Percentiles rank a stretch among this genome's conserved stretches.
These are phyloP conservation scores for Bryoerythrophyllum caledonicum DNA, from an alignment of 225 moss, liverwort and hornwort genomes.

Conservation along the genomic window DNA sequence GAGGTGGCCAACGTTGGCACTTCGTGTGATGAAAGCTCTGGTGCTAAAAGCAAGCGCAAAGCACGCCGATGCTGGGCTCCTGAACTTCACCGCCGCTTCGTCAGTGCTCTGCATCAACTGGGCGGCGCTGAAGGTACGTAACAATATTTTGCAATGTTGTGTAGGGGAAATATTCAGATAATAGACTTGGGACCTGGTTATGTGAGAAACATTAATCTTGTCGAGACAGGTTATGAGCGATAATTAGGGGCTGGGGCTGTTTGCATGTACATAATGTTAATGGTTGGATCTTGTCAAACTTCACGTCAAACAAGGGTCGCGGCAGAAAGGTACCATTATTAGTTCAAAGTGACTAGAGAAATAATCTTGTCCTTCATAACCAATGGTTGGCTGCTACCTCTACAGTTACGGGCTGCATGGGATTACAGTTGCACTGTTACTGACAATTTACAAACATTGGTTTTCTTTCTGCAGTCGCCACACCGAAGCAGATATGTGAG, in stretches of 20 bases:
- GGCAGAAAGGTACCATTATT: too few species aligned
- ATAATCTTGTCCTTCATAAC: too few species aligned
- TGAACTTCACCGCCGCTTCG: slow-evolving; percentile 91
- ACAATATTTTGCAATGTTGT: neutral
- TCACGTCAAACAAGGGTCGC: too few species aligned
- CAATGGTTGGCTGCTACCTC: too few species aligned
- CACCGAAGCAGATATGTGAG: slow-evolving; percentile 95
- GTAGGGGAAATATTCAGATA: neutral
- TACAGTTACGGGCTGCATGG: too few species aligned
- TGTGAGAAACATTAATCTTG: too few species aligned
- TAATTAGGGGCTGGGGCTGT: too few species aligned
- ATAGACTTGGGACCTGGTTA: neutral
- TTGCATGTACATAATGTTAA: too few species aligned
- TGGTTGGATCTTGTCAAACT: too few species aligned
- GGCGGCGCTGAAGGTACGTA: slow-evolving; percentile 78
- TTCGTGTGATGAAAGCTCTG: slow-evolving; percentile 37
- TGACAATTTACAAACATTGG: neutral
- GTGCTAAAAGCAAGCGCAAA: slow-evolving; percentile 36
- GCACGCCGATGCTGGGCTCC: slow-evolving; percentile 89
- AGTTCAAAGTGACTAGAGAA: too few species aligned
- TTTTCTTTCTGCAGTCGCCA: slow-evolving; percentile 61
- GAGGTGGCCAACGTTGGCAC: slow-evolving; percentile 15
- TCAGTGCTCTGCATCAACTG: slow-evolving; percentile 82
- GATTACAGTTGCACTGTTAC: neutral
- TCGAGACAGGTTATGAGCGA: too few species aligned